phyloP scores from a whole-genome alignment of 139 green algal species.

The Yamagishiella unicocca region DNA sequence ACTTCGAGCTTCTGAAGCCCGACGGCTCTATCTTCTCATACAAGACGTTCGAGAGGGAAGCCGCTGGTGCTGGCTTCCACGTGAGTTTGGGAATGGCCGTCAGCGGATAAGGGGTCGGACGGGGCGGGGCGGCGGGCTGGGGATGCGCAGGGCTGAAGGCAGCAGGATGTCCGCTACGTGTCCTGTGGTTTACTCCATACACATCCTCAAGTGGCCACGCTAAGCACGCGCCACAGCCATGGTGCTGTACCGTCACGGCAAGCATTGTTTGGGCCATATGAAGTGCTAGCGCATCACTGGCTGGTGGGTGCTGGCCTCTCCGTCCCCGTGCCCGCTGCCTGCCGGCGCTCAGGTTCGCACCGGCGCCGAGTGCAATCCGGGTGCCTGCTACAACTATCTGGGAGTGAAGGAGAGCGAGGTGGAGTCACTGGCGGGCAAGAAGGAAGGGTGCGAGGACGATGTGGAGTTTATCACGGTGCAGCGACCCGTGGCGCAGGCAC shows the following conservation, averaged over 20 bases:
- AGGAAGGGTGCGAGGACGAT: constrained; percentile 83
- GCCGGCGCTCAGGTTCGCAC: constrained; percentile 52
- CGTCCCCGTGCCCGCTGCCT: neutral
- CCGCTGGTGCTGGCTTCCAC: constrained; percentile 76
- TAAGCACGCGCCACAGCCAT: too few relatives aligned
- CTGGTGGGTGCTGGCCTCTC: too few relatives aligned
- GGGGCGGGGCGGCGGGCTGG: neutral
- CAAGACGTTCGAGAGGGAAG: constrained; percentile 66
- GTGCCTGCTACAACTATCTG: constrained; percentile 78
- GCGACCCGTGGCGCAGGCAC: constrained; percentile 28
- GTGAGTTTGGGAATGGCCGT: constrained; percentile 38
- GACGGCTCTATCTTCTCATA: constrained; percentile 70
- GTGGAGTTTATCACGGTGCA: constrained; percentile 76
- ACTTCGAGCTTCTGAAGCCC: constrained; percentile 75
- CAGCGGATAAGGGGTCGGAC: neutral
- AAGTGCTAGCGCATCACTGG: too few relatives aligned
- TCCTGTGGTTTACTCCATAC: too few relatives aligned
- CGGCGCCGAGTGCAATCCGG: constrained; percentile 81
- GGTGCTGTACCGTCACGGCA: too few relatives aligned
- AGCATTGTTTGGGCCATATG: too few relatives aligned
- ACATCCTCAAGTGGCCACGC: too few relatives aligned
- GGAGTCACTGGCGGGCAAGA: constrained; percentile 72
- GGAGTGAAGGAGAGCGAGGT: constrained; percentile 69
- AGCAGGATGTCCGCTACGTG: too few relatives aligned
- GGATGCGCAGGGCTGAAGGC: too few relatives aligned